Evolutionary conservation across 2,329 filamentous ascomycete genomes (phyloP), one percentile per base, ranked within the genome.

Genomic region (Venturia oleaginea): DNA sequence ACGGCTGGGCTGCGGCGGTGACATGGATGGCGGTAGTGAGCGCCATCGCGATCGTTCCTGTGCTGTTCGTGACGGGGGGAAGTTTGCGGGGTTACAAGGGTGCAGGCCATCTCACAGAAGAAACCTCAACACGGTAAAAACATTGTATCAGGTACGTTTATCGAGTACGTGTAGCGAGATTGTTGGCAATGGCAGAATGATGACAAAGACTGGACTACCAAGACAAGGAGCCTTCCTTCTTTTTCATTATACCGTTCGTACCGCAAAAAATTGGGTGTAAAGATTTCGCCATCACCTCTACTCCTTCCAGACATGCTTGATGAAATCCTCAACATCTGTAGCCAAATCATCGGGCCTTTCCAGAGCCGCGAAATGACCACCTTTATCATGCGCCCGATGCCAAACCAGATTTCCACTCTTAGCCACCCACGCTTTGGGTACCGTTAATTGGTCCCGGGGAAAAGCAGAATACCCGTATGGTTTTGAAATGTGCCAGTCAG

Each of bases 301-400:
- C 13, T 46, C 4, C n/a, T 57, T n/a, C 76, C 74, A 71, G 61
- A 74, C 74, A 57, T 69, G 68, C 68, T 67, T 72, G 37, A 73
- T 70, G 71, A 77, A 82, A 38, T 74, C 75, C 67, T 81, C 77
- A 0, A 81, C 67, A 72, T 82, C 80, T n/a, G 66, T 70, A 65
- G 76, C 71, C 38, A 82, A 69, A 30, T 66, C 70, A 42, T 72
- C 71, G 1, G 79, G 78, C 59, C 72, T 70, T 68, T 82, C 79
- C 61, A 82, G 66, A 6, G 75, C 75, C 19, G 83, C 81, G 68
- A 84, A 84, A 71, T 84, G 83, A 0, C 83, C 83, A 19, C 83
- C 83, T 13, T 15, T 15, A 37, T 0, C 10, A 42, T 63, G 46
- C 34, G 8, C 46, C 2, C 61, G 37, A 38, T 34, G 22, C 43